Conservation (phyloP, 495 filamentous ascomycete species). For the Penicillium salamii region DNA sequence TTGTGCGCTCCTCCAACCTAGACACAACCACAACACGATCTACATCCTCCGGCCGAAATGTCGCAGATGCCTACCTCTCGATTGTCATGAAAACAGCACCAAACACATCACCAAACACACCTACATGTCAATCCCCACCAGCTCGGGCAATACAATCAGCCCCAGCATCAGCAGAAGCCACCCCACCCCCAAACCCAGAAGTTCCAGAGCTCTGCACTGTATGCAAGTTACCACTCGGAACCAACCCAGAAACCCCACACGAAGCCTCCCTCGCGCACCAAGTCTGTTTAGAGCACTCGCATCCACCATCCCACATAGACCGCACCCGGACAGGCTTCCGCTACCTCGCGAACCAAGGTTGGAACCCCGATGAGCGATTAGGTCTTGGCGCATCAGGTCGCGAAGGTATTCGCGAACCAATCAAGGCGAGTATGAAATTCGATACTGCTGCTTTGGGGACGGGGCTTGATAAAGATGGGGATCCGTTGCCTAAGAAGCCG, state of each 20-base stretch:
- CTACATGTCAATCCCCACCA: constrained; percentile 9
- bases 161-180: constrained; percentile 13
- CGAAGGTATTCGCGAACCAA: constrained; percentile 71
- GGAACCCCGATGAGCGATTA: constrained; percentile 76
- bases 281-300: constrained; percentile 72
- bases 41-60: constrained; percentile 30
- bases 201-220: constrained; percentile 46
- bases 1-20: constrained; percentile 66
- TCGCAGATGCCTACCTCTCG: constrained; percentile 67
- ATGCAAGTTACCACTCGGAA: constrained; percentile 55
- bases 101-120: constrained; percentile 16
- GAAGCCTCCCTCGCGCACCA: constrained; percentile 78
- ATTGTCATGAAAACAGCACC: constrained; percentile 53
- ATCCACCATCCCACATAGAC: constrained; percentile 81
- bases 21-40: constrained; percentile 40
- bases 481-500: constrained; percentile 15
- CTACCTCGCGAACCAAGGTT: constrained; percentile 75
- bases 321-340: constrained; percentile 72
- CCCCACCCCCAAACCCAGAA: constrained; percentile 3
- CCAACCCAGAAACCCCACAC: constrained; percentile 42
- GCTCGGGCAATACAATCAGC: constrained; percentile 10
- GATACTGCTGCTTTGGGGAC: constrained; percentile 72
- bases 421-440: constrained; percentile 70
- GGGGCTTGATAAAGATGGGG: constrained; percentile 22
- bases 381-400: constrained; percentile 67